These are phyloP conservation scores for Ceratocystis huliohia DNA, from an alignment of 2,329 filamentous ascomycete species.

Conservation along the genomic window DNA sequence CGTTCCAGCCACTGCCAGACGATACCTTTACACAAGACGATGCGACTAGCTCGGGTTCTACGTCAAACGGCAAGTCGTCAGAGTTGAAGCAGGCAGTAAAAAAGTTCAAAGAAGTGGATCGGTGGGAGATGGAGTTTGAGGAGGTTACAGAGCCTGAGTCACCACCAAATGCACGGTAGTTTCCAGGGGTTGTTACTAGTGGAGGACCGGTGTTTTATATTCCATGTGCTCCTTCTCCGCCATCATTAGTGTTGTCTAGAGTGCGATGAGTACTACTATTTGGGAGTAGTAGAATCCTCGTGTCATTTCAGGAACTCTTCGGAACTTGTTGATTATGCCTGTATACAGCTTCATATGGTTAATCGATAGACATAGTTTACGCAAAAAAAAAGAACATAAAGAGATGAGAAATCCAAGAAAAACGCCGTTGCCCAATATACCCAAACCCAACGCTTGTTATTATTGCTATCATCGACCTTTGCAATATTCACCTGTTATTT, in stretches of 20 bases:
- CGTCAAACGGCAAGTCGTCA: slow-evolving; percentile 31
- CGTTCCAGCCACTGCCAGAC: slow-evolving; percentile 35
- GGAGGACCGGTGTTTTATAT: not conserved
- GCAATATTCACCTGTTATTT: not conserved
- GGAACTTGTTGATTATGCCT: not conserved
- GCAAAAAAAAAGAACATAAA: not conserved
- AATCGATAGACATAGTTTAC: not conserved
- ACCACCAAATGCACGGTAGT: slow-evolving; percentile 38
- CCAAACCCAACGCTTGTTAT: not conserved
- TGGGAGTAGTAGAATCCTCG: slow-evolving; percentile 7
- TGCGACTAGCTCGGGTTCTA: slow-evolving; percentile 25
- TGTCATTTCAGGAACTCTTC: not conserved
- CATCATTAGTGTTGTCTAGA: not conserved
- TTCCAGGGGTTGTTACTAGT: slow-evolving; percentile 13
- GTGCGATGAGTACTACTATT: slow-evolving; percentile 1
- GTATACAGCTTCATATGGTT: not conserved
- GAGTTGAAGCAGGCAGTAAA: slow-evolving; percentile 46
- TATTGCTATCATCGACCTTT: not conserved
- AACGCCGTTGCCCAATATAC: slow-evolving; percentile 2
- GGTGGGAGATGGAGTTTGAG: slow-evolving; percentile 56
- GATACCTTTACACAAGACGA: slow-evolving; percentile 30
- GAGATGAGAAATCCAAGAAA: not conserved
- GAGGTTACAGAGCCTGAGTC: slow-evolving; percentile 42
- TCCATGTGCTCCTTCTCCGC: too few relatives aligned
- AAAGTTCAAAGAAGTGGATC: slow-evolving; percentile 58